A percentile compares a stretch with the other conserved stretches of the same genome.
Conservation (phyloP, 768 basidiomycete species). For the Scleroderma bovista region DNA sequence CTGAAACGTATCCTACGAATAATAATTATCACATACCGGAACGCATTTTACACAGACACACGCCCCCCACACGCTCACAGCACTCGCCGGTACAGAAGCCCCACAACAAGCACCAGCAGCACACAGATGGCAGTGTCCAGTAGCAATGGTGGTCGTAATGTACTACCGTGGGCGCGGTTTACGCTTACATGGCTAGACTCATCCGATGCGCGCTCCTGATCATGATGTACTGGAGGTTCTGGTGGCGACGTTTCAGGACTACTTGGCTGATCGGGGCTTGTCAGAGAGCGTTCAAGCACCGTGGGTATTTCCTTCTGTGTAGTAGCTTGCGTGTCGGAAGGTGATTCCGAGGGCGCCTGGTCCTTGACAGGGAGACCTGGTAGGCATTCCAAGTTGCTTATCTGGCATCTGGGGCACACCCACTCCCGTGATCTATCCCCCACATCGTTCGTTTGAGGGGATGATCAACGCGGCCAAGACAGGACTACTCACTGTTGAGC, state of each 20-base stretch:
- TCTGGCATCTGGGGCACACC: conserved; percentile 70
- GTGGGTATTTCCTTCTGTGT: background rate
- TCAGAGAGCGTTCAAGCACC: background rate
- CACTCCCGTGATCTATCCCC: conserved; percentile 67
- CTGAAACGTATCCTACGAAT: conserved; percentile 4
- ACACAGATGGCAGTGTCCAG: conserved; percentile 74
- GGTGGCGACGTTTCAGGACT: conserved; percentile 12
- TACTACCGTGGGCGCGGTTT: conserved; percentile 12
- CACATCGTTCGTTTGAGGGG: conserved; percentile 7
- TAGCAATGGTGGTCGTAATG: conserved; percentile 49
- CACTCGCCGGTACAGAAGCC: conserved; percentile 59
- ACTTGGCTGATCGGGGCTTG: conserved; percentile 8
- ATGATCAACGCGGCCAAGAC: conserved; percentile 7
- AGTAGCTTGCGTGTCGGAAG: conserved; percentile 14
- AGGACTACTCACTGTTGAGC: conserved; percentile 59
- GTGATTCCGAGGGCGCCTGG: conserved; percentile 11
- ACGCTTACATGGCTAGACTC: conserved; percentile 17
- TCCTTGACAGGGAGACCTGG: conserved; percentile 49
- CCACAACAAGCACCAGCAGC: conserved; percentile 61
- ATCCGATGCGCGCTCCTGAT: conserved; percentile 8
- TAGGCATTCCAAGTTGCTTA: conserved; percentile 61
- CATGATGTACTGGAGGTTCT: conserved; percentile 10
- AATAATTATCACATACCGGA: background rate
- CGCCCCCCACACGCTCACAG: conserved; percentile 25
- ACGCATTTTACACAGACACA: background rate